Evolutionary conservation across 2,329 filamentous ascomycete genomes (phyloP).

Genomic region (Neonectria ditissima): DNA sequence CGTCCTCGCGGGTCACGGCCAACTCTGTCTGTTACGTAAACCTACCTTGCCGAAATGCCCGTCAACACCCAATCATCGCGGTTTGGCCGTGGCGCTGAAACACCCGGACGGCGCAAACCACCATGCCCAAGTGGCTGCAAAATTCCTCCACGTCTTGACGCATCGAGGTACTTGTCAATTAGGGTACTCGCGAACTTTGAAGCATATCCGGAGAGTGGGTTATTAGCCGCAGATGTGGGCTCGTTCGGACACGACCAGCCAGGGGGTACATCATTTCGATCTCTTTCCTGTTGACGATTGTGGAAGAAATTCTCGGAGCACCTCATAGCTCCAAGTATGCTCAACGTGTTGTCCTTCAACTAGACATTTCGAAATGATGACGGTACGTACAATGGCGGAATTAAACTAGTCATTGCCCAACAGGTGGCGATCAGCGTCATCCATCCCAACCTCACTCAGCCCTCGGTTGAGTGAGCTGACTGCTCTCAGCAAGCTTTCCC

Average conservation of each 20-base stretch:
- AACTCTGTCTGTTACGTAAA: too few species aligned
- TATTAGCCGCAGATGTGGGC: neutral
- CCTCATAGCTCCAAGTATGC: neutral
- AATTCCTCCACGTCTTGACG: neutral
- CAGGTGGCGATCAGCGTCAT: neutral
- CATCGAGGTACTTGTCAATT: neutral
- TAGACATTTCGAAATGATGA: too few species aligned
- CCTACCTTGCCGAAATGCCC: neutral
- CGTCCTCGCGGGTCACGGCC: too few species aligned
- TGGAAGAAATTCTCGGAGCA: neutral
- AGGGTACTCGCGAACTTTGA: neutral
- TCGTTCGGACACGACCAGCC: neutral
- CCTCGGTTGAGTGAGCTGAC: neutral
- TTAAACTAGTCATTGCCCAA: too few species aligned
- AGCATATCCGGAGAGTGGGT: too few species aligned
- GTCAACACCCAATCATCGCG: neutral
- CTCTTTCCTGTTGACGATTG: neutral
- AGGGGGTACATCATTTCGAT: neutral
- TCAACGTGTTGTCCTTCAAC: neutral
- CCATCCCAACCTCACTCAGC: conserved; percentile 1
- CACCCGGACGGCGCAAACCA: neutral
- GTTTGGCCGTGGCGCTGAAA: neutral
- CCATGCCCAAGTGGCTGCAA: neutral
- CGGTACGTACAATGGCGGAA: too few species aligned
- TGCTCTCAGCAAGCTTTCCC: neutral